Base-by-base conservation (phyloP, 495 filamentous ascomycete species). In the Tirmania nivea region DNA sequence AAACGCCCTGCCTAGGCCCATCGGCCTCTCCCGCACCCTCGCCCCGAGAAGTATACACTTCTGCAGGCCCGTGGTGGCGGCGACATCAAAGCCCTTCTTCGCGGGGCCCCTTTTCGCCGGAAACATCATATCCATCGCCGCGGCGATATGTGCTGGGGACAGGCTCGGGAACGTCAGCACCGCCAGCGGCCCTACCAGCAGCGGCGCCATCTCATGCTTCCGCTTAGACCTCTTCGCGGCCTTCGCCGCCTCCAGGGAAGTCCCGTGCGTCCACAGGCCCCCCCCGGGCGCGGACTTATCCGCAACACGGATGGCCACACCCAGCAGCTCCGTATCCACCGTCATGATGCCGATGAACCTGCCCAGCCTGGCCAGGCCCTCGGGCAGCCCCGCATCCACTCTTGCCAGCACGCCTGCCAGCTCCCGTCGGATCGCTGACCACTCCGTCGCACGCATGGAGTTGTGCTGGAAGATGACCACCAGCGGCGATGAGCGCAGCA, bases 391-490 rank as follows among this genome's bases (percentile, higher is more conserved):
- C 45, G n/a, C 56, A 20, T 58, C 35, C 2, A 84, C 76, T 51
- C 79, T 83, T 21, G 66, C 62, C 14, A 96, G 65, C 1, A 86
- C 86, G 7, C 68, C 68, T 20, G 67, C 65, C 17, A 97, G 69
- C 69, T 96, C 92, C 53, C 90, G 79, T 52, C 90, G 75, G 54
- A 97, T 76, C 11, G 79, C 79, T 34, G 78, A 73, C 89, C 87
- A 94, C 75, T 97, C 90, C 42, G 73, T 70, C 5, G 87, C 78
- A 52, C 80, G 83, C 51, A 97, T 71, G 67, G 95, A 96, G 74
- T 88, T 94, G 74, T 96, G 90, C 69, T 96, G 89, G 74, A 97
- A 89, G 61, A 96, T 71, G 55, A 97, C 75, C 63, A 94, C 80
- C 21, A 96, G 69, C 48, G 90, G 87, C 16, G 84, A 79, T 37